A percentile compares a stretch with the other conserved stretches of the same genome.
Evolutionary conservation across 1,139 yeast genomes (phyloP).

Genomic region (Oligophagozyma castellii): DNA sequence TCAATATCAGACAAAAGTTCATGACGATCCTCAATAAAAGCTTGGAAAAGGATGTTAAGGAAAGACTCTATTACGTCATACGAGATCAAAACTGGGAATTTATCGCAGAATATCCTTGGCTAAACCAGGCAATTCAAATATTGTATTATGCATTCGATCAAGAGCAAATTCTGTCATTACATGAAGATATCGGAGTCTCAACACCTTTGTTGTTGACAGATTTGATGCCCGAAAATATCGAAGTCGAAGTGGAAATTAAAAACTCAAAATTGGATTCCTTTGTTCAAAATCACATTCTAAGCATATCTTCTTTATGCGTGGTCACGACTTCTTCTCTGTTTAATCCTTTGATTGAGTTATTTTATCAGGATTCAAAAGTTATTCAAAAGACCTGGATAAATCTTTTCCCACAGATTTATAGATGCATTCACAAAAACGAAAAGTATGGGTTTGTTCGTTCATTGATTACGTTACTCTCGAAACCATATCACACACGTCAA

Average conservation of each 20-base stretch:
- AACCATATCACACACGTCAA: slow-evolving; percentile 86
- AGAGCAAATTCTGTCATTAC: slow-evolving; percentile 34
- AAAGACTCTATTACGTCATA: slow-evolving; percentile 70
- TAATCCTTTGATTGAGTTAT: slow-evolving; percentile 64
- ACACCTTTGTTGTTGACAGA: slow-evolving; percentile 36
- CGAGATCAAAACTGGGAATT: slow-evolving; percentile 96
- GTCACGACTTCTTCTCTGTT: slow-evolving; percentile 48
- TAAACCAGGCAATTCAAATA: slow-evolving; percentile 83
- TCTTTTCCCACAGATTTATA: slow-evolving; percentile 69
- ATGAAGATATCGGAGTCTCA: slow-evolving; percentile 42
- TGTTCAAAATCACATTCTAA: slow-evolving; percentile 36
- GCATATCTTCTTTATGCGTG: slow-evolving; percentile 33
- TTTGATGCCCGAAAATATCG: slow-evolving; percentile 14
- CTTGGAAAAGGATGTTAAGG: slow-evolving; percentile 64
- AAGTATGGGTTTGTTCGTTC: slow-evolving; percentile 72
- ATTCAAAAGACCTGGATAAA: slow-evolving; percentile 78
- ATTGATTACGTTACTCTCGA: slow-evolving; percentile 65
- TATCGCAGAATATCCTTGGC: slow-evolving; percentile 86
- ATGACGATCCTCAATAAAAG: slow-evolving; percentile 73
- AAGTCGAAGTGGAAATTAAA: slow-evolving; percentile 7
- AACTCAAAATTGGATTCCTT: slow-evolving; percentile 26
- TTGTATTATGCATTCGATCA: slow-evolving; percentile 64
- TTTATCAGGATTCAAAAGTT: slow-evolving; percentile 68
- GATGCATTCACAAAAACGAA: slow-evolving; percentile 63
- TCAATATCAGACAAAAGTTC: slow-evolving; percentile 57